phyloP scores from a whole-genome alignment of 768 basidiomycete genomes.

The Paxillus involutus region DNA sequence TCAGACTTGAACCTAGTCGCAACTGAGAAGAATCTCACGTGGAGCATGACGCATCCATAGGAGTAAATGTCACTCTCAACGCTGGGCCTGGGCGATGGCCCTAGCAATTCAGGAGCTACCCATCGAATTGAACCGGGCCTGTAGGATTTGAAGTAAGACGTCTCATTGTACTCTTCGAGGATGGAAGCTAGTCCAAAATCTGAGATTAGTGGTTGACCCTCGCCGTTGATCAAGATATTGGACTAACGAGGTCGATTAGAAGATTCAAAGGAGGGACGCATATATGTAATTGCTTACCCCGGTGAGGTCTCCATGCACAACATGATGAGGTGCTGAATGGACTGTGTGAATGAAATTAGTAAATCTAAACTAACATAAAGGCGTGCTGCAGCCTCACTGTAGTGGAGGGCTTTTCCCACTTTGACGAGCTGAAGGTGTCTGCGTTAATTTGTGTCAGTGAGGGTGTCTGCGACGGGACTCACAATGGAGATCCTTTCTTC shows the following conservation, averaged over 20 bases:
- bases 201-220: conserved; percentile 9
- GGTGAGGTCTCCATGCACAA: conserved; percentile 11
- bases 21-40: conserved; percentile 5
- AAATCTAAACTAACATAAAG: background rate
- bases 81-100: background rate
- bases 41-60: conserved; percentile 21
- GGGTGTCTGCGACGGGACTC: no score
- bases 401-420: no score
- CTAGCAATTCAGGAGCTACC: conserved; percentile 18
- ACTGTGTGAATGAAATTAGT: background rate
- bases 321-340: no score
- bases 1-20: background rate
- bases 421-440: no score
- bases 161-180: conserved; percentile 36
- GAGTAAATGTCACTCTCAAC: conserved; percentile 18
- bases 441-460: no score
- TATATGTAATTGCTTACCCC: background rate
- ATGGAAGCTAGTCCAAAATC: conserved; percentile 46
- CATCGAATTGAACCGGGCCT: conserved; percentile 10
- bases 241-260: background rate
- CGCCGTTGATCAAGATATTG: no score
- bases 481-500: no score
- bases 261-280: background rate
- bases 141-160: conserved; percentile 6
- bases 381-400: no score